phyloP scores from a whole-genome alignment of 441 rosid species.

The Populus hybrid region DNA sequence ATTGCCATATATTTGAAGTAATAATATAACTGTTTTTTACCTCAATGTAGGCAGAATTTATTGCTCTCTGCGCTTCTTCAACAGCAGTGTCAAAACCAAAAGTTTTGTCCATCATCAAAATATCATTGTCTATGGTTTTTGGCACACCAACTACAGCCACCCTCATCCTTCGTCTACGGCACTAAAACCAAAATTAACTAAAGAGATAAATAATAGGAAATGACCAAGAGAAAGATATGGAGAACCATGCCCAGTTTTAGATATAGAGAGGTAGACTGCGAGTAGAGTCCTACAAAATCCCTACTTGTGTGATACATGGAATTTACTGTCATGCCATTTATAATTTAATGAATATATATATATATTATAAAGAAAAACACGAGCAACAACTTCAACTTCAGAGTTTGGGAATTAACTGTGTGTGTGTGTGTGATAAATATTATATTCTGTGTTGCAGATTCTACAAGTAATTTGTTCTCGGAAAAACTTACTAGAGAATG shows the following conservation, averaged over 20 bases:
- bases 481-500: background rate
- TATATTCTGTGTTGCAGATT: background rate
- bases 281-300: background rate
- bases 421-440: background rate
- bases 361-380: background rate
- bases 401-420: background rate
- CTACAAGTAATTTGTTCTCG: background rate
- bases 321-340: background rate
- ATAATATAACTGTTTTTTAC: constrained; percentile 29
- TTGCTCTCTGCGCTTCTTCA: constrained; percentile 97
- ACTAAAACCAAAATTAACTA: constrained; percentile 40
- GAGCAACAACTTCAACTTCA: background rate
- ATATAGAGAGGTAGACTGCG: background rate
- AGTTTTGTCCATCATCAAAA: constrained; percentile 91
- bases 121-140: constrained; percentile 96
- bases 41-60: constrained; percentile 98
- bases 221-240: background rate
- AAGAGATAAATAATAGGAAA: constrained; percentile 7
- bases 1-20: background rate
- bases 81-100: constrained; percentile 99
- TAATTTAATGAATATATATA: background rate
- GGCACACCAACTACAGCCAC: constrained; percentile 98
- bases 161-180: constrained; percentile 61
- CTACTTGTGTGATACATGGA: constrained; percentile 1
- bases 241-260: background rate